phyloP scores from a whole-genome alignment of 129 eudicot genomes.

The Lactuca saligna region DNA sequence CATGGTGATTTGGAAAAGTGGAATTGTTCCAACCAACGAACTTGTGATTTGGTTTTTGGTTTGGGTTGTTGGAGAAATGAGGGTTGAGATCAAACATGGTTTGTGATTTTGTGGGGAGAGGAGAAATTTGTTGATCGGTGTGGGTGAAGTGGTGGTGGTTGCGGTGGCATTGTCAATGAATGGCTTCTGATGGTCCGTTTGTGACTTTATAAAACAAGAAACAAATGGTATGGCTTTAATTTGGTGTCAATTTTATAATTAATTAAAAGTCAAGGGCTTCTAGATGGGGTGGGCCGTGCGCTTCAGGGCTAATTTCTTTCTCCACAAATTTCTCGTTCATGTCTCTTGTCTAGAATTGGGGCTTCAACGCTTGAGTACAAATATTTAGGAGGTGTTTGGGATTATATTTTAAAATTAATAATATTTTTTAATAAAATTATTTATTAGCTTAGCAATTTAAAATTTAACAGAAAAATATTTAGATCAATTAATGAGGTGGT shows the following conservation, averaged over 20 bases:
- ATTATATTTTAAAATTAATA: no score
- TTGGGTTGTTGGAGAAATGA: constrained; percentile 16
- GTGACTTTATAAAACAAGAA: constrained; percentile 40
- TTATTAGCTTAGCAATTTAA: no score
- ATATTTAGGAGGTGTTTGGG: no score
- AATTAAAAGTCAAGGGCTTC: constrained; percentile 51
- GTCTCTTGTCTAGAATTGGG: constrained; percentile 11
- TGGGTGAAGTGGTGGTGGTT: constrained; percentile 29
- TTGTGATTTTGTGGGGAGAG: neutral
- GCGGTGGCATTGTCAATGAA: constrained; percentile 39
- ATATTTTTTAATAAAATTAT: no score
- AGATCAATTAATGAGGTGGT: no score
- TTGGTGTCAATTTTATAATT: constrained; percentile 16
- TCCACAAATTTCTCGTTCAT: constrained; percentile 1
- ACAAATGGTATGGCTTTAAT: constrained; percentile 11
- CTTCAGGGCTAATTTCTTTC: constrained; percentile 18
- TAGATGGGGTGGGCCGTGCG: constrained; percentile 43
- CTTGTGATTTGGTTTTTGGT: constrained; percentile 6
- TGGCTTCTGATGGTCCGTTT: constrained; percentile 23
- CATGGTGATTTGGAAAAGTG: constrained; percentile 13
- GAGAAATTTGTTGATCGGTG: constrained; percentile 15
- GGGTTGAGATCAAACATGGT: constrained; percentile 51
- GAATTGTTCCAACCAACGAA: neutral
- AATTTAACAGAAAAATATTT: no score
- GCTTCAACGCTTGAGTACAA: no score